phyloP scores from a whole-genome alignment of 1,284 basidiomycete species.

The Boletus chippewaensis region DNA sequence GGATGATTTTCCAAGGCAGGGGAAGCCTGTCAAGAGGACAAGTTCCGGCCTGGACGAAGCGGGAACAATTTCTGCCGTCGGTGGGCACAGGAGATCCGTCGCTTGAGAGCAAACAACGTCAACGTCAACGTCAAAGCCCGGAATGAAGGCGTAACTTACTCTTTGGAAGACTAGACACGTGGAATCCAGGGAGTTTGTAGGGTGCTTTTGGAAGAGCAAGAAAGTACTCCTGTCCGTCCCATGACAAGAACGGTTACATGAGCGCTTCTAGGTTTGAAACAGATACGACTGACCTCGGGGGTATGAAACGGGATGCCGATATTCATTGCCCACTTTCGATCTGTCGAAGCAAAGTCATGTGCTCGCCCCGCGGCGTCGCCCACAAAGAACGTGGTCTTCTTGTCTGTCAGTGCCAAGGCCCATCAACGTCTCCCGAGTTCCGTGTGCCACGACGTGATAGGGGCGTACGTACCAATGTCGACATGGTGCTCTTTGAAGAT shows the following conservation, averaged over 20 bases:
- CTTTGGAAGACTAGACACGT: slow-evolving; percentile 44
- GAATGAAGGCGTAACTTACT: slow-evolving; percentile 28
- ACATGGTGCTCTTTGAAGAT: slow-evolving; percentile 55
- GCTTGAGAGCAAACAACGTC: slow-evolving; percentile 30
- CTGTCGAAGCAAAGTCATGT: slow-evolving; percentile 71
- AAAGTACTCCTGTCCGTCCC: slow-evolving; percentile 65
- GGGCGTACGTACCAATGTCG: slow-evolving; percentile 51
- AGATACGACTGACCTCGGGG: slow-evolving; percentile 42
- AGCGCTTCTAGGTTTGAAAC: neutral
- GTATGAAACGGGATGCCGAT: slow-evolving; percentile 68
- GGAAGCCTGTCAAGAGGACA: slow-evolving; percentile 84
- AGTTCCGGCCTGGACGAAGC: slow-evolving; percentile 39
- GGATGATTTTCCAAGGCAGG: slow-evolving; percentile 81
- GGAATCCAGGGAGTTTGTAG: slow-evolving; percentile 53
- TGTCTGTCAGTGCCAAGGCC: slow-evolving; percentile 44
- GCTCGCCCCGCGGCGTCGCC: slow-evolving; percentile 86
- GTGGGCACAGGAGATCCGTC: slow-evolving; percentile 56
- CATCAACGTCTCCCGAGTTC: neutral
- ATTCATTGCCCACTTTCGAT: slow-evolving; percentile 83
- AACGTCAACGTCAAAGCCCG: neutral
- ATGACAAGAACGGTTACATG: neutral
- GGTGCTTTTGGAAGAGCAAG: slow-evolving; percentile 45
- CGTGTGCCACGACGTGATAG: no score
- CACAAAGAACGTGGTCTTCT: slow-evolving; percentile 65
- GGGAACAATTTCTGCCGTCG: slow-evolving; percentile 27